A percentile compares a stretch with the other conserved stretches of the same genome.
Evolutionary conservation across 768 basidiomycete genomes (phyloP).

Genomic region (Suillus fuscotomentosus): DNA sequence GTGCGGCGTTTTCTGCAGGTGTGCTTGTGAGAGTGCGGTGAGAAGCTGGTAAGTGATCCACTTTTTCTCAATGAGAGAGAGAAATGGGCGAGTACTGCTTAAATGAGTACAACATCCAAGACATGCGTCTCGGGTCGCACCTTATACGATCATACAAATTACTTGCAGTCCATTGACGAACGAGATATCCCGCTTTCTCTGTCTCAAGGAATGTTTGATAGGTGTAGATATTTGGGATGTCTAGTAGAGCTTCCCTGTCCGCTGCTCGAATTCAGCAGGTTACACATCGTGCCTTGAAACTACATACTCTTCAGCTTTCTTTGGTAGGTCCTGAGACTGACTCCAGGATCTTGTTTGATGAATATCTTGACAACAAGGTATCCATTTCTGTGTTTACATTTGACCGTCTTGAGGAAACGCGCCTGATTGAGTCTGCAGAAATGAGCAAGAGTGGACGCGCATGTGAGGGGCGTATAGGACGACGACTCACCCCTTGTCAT

Average conservation of each 20-base stretch:
- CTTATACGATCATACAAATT: slow-evolving; percentile 97
- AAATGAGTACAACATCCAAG: not conserved
- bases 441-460: not conserved
- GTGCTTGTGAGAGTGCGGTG: slow-evolving; percentile 77
- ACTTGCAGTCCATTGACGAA: slow-evolving; percentile 92
- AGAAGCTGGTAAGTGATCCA: slow-evolving; percentile 97
- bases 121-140: slow-evolving; percentile 40
- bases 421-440: slow-evolving; percentile 27
- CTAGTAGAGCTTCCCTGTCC: slow-evolving; percentile 79
- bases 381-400: slow-evolving; percentile 81
- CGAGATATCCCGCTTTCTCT: slow-evolving; percentile 92
- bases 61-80: slow-evolving; percentile 90
- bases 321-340: slow-evolving; percentile 74
- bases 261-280: slow-evolving; percentile 41
- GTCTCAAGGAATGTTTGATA: slow-evolving; percentile 92
- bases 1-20: slow-evolving; percentile 87
- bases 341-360: slow-evolving; percentile 87
- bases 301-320: slow-evolving; percentile 71
- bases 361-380: slow-evolving; percentile 92
- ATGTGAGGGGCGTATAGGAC: not conserved
- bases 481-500: slow-evolving; percentile 79
- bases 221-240: slow-evolving; percentile 85
- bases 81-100: slow-evolving; percentile 89
- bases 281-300: not conserved
- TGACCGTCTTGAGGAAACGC: slow-evolving; percentile 71